Evolutionary conservation across 2,329 filamentous ascomycete genomes (phyloP).

Genomic region (Colletotrichum chrysophilum): DNA sequence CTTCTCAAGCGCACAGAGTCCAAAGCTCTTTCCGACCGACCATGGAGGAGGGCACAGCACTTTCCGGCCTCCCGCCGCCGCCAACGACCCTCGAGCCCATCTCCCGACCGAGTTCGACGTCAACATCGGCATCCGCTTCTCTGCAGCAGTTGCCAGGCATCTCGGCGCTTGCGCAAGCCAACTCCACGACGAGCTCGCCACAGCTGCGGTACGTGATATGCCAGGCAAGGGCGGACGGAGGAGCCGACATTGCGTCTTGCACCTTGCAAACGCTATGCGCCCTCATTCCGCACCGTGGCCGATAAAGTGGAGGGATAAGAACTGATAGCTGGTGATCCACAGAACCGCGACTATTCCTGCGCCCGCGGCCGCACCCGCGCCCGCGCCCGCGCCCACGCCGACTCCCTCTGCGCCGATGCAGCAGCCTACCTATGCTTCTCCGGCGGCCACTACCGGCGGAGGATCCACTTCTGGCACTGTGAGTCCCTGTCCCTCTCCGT

Average conservation of each 20-base stretch:
- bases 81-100: conserved; percentile 44
- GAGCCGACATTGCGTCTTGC: neutral
- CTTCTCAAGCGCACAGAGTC: neutral
- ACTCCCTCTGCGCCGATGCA: neutral
- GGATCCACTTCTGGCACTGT: conserved; percentile 10
- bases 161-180: conserved; percentile 47
- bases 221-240: neutral
- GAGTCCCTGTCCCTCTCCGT: neutral
- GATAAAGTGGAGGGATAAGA: neutral
- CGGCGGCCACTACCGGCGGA: neutral
- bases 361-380: conserved; percentile 2
- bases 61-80: conserved; percentile 21
- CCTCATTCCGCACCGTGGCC: neutral
- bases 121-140: conserved; percentile 41
- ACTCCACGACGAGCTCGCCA: conserved; percentile 43
- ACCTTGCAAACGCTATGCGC: neutral
- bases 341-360: conserved; percentile 14
- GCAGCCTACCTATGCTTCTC: conserved; percentile 9
- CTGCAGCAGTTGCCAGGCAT: conserved; percentile 52
- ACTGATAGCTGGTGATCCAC: conserved; percentile 8
- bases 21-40: conserved; percentile 22
- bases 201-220: conserved; percentile 49
- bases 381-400: conserved; percentile 4
- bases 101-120: conserved; percentile 55
- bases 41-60: conserved; percentile 50